Percentiles rank a stretch among this genome's conserved stretches.
Conservation (phyloP, 2,329 filamentous ascomycete genomes). For the Chaetomiaceae sp. region DNA sequence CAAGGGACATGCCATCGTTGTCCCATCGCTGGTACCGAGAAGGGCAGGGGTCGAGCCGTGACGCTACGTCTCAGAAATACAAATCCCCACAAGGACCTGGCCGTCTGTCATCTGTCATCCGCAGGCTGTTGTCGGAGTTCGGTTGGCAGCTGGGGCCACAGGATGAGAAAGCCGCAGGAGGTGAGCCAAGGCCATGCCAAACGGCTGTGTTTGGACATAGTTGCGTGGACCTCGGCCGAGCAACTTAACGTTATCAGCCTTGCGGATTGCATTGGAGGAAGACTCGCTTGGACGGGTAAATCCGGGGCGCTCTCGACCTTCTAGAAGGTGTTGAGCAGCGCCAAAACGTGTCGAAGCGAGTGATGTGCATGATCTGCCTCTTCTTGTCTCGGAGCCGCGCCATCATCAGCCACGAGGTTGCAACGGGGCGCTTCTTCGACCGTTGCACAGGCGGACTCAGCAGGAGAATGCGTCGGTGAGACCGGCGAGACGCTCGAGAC, state of each 20-base stretch:
- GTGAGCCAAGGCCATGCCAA: no score
- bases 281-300: conserved; percentile 24
- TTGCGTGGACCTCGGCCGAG: background rate
- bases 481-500: background rate
- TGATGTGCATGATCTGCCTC: conserved; percentile 23
- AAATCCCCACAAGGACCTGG: conserved; percentile 13
- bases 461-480: no score
- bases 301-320: conserved; percentile 10
- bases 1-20: conserved; percentile 1
- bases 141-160: no score
- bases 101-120: no score
- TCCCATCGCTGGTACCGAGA: conserved; percentile 15
- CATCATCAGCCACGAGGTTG: conserved; percentile 13
- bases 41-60: conserved; percentile 3
- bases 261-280: background rate
- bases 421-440: background rate
- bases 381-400: conserved; percentile 20
- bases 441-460: background rate
- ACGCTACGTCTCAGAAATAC: conserved; percentile 23
- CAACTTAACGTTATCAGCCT: no score
- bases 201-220: background rate
- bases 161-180: no score
- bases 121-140: no score
- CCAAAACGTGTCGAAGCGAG: background rate
- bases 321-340: conserved; percentile 22